Evolutionary conservation across 768 basidiomycete genomes (phyloP).

Genomic region (Lentinula raphanica): DNA sequence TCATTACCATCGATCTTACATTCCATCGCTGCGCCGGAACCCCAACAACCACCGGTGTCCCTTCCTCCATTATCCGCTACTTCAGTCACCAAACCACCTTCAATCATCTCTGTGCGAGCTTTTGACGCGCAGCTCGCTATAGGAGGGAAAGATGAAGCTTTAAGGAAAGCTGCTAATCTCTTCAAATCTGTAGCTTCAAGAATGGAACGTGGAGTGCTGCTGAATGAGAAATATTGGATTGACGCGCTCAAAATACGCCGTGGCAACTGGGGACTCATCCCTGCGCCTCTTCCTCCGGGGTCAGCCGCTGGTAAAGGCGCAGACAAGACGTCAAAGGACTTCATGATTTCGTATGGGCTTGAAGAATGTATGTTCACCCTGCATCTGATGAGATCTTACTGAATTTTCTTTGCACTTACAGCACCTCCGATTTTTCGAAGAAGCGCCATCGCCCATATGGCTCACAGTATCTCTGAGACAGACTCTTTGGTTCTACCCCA

Average conservation of each 20-base stretch:
- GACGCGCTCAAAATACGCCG: constrained; percentile 73
- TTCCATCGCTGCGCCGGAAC: constrained; percentile 9
- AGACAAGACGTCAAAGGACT: constrained; percentile 78
- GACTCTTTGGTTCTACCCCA: constrained; percentile 55
- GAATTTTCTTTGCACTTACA: constrained; percentile 21
- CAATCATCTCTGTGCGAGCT: constrained; percentile 60
- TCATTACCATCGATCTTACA: constrained; percentile 18
- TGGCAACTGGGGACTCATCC: constrained; percentile 76
- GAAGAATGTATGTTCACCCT: constrained; percentile 63
- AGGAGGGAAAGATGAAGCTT: constrained; percentile 76
- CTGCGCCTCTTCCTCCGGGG: constrained; percentile 71
- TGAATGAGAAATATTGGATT: constrained; percentile 75
- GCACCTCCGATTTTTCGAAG: constrained; percentile 61
- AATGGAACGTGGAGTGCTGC: constrained; percentile 57
- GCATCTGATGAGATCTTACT: neutral
- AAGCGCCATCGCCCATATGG: constrained; percentile 65
- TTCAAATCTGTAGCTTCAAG: constrained; percentile 66
- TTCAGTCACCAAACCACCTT: constrained; percentile 58
- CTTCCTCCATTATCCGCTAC: constrained; percentile 50
- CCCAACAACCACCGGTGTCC: neutral
- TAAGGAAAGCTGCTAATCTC: constrained; percentile 67
- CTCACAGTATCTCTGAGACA: constrained; percentile 38
- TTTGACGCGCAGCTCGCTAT: constrained; percentile 69
- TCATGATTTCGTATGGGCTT: constrained; percentile 72
- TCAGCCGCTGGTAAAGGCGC: constrained; percentile 69